Base-by-base conservation (phyloP, 2,329 filamentous ascomycete species). In the Ophiosphaerella narmari region DNA sequence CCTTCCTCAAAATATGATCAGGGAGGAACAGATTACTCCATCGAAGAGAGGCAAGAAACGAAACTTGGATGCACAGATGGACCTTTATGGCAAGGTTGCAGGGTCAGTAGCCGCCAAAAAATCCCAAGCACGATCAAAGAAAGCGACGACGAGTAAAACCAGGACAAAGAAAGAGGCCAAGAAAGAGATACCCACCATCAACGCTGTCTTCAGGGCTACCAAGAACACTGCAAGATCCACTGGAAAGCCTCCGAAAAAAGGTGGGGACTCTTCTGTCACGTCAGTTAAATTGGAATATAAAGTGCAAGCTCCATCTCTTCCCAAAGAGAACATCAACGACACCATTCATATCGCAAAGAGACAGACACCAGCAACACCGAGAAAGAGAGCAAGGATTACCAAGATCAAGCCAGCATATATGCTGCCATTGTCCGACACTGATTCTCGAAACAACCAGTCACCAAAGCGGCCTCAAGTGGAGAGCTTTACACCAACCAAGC, bases 41-140 rank as follows among this genome's bases (percentile, higher is more conserved):
- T 65, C 68, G 11, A 70, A 68, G 57, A 68, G 60, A 45, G 66
- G 64, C 3, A 66, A 56, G 18, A 73, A 72, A 47, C 61, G 66
- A 29, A 72, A 72, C 41, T 59, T 63, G 7, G 52, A 62, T 18
- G 55, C 52, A 9, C 60, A 67, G 36, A 47, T 59, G 47, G 51
- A 61, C 35, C 51, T 63, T 1, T 58, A 60, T 18, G 57, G 62
- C 43, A 66, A 62, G 37, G 43, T 60, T 12, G 51, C 58, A n/a
- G 44, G 62, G 9, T 67, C 68, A 46, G 46, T 55, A 34, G 42
- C 59, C 11, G 49, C 55, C 7, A 73, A 63, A 50, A 63, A 54
- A 29, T 34, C 57, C 29, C 65, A 63, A 38, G 41, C 59, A 16
- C 62, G 60, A 21, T 47, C 67, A 14, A 74, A 71, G 65, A 73